phyloP scores from a whole-genome alignment of 257 asterid species.

The Echites panduratus region DNA sequence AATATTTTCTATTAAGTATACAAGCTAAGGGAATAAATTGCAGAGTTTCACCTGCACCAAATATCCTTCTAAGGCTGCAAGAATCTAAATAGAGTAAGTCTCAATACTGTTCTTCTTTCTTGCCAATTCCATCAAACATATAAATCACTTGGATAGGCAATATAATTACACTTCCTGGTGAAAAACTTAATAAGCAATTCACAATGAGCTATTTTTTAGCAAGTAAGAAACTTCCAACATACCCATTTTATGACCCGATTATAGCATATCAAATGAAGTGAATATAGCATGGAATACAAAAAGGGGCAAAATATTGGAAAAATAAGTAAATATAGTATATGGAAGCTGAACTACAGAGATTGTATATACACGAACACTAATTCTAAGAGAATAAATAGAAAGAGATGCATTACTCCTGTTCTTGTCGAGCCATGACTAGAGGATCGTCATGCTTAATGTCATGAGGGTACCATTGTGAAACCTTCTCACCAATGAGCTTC shows the following conservation, averaged over 20 bases:
- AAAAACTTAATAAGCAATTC: not conserved
- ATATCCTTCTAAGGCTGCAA: not conserved
- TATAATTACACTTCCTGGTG: not conserved
- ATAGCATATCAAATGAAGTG: not conserved
- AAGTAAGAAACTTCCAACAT: not conserved
- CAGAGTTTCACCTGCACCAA: not conserved
- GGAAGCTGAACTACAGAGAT: not conserved
- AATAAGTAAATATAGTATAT: not conserved
- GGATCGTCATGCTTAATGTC: constrained; percentile 75
- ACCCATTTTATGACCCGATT: not conserved
- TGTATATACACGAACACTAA: not conserved
- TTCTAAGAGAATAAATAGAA: not conserved
- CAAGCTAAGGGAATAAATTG: not conserved
- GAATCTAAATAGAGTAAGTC: not conserved
- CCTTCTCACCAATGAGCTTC: constrained; percentile 90
- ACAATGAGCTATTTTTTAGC: not conserved
- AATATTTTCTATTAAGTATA: not conserved
- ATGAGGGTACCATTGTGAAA: constrained; percentile 75
- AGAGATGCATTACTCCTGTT: constrained; percentile 51
- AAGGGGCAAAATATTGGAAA: not conserved
- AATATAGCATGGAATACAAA: not conserved
- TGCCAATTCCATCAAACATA: not conserved
- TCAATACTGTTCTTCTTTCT: not conserved
- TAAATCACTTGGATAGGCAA: not conserved
- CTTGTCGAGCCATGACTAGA: constrained; percentile 49